Evolutionary conservation across 139 green algal genomes (phyloP).

Genomic region (Chlamydomonas eustigma): DNA sequence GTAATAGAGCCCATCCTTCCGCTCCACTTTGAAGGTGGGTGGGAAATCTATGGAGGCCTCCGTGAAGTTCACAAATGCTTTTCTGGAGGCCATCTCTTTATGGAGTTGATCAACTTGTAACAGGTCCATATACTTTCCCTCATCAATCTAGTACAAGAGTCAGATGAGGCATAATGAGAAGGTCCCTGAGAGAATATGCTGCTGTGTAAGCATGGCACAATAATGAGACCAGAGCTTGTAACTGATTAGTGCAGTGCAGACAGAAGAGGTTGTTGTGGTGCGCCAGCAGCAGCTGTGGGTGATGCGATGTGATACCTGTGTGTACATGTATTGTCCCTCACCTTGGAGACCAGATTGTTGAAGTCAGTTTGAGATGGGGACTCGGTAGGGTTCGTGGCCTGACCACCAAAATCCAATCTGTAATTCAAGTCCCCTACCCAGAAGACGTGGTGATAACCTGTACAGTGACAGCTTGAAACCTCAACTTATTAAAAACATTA

Average conservation of each 20-base stretch:
- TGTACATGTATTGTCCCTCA: background rate
- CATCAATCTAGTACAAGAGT: too few relatives aligned
- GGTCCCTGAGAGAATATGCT: too few relatives aligned
- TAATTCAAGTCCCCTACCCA: constrained; percentile 75
- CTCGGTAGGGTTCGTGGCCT: constrained; percentile 33
- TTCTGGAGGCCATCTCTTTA: constrained; percentile 16
- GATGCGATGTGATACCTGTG: background rate
- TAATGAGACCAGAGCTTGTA: too few relatives aligned
- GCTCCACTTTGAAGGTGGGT: constrained; percentile 62
- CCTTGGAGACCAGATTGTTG: constrained; percentile 25
- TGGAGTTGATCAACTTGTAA: constrained; percentile 4
- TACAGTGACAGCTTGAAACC: background rate
- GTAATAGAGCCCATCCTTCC: constrained; percentile 35
- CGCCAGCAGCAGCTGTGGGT: background rate
- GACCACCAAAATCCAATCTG: constrained; percentile 45
- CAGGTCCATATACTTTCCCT: background rate
- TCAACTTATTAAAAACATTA: too few relatives aligned
- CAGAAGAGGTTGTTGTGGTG: background rate
- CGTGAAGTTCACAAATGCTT: constrained; percentile 56
- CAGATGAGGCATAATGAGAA: too few relatives aligned
- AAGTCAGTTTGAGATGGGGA: constrained; percentile 40
- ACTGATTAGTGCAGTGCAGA: too few relatives aligned
- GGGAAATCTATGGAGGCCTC: constrained; percentile 54
- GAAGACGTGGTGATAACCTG: constrained; percentile 55
- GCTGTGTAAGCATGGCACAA: too few relatives aligned